Evolutionary conservation across 23 red algal genomes (phyloP).

Genomic region (Pyropia haitanensis): DNA sequence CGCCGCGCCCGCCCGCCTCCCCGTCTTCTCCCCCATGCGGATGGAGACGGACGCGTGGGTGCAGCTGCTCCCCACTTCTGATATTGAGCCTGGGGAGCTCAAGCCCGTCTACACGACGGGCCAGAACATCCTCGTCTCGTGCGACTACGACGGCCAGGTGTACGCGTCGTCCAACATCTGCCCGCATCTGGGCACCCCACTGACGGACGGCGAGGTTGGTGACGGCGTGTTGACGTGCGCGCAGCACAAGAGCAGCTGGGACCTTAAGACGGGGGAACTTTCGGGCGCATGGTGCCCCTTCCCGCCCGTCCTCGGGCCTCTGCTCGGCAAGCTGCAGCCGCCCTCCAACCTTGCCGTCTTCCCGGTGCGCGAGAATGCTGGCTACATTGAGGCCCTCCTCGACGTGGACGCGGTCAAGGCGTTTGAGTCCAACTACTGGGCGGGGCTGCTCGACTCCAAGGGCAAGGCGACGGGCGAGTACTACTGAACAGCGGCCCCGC

Average conservation of each 20-base stretch:
- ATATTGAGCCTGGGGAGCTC: conserved; percentile 81
- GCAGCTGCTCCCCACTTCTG: conserved; percentile 57
- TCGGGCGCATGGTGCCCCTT: conserved; percentile 87
- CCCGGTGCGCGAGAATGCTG: conserved; percentile 80
- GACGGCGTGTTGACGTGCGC: conserved; percentile 83
- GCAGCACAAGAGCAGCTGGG: conserved; percentile 92
- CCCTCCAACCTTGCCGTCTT: conserved; percentile 63
- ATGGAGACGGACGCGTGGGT: conserved; percentile 98
- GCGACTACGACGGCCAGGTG: conserved; percentile 93
- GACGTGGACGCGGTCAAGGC: conserved; percentile 76
- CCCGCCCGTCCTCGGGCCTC: conserved; percentile 83
- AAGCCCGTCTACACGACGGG: conserved; percentile 62
- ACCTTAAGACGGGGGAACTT: conserved; percentile 72
- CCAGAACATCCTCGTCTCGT: conserved; percentile 77
- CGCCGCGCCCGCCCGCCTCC: background rate
- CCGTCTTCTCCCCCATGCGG: conserved; percentile 2
- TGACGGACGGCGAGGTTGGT: conserved; percentile 68
- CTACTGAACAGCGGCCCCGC: conserved; percentile 10
- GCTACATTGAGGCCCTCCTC: conserved; percentile 84
- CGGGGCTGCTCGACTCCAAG: conserved; percentile 78
- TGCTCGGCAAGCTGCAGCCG: conserved; percentile 84
- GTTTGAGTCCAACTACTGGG: conserved; percentile 94
- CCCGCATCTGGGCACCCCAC: conserved; percentile 86
- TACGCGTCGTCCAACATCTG: conserved; percentile 83
- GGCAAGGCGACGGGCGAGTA: conserved; percentile 94